These are phyloP conservation scores for Allomyces macrogynus DNA, from an alignment of 192 early-diverging fungal genomes.

Conservation along the genomic window DNA sequence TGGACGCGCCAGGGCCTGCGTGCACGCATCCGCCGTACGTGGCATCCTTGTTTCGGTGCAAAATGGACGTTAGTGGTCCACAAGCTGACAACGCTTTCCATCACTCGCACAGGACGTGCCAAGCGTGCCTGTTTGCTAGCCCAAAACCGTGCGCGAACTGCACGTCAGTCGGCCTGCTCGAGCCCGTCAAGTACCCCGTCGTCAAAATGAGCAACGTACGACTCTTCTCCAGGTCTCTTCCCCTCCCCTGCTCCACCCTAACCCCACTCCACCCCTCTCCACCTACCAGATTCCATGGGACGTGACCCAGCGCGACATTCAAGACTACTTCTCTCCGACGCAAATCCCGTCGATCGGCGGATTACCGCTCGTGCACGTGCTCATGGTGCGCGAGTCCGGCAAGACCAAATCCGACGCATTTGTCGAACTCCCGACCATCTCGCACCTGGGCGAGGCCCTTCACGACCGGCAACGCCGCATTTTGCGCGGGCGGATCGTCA, in stretches of 20 bases:
- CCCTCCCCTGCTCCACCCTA: neutral
- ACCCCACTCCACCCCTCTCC: neutral
- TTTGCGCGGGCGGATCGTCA: conserved; percentile 13
- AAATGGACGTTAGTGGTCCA: too few species aligned
- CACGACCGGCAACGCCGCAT: conserved; percentile 8
- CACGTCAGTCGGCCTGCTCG: too few species aligned
- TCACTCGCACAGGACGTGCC: too few species aligned
- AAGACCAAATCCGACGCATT: conserved; percentile 18
- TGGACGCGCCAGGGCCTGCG: too few species aligned
- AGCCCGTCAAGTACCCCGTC: conserved; percentile 6
- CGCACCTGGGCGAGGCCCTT: conserved; percentile 14
- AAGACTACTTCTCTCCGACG: conserved; percentile 10
- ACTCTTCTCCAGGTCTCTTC: too few species aligned
- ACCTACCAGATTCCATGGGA: conserved; percentile 10
- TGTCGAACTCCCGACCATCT: conserved; percentile 17
- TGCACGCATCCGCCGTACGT: too few species aligned
- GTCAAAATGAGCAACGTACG: conserved; percentile 11
- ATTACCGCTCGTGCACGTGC: conserved; percentile 12
- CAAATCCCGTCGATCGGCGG: conserved; percentile 1
- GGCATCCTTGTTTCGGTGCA: too few species aligned
- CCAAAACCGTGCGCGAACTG: too few species aligned
- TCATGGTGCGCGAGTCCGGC: conserved; percentile 18
- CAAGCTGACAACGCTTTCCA: too few species aligned
- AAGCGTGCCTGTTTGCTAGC: too few species aligned
- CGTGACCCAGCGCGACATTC: conserved; percentile 12